Evolutionary conservation across 2,329 filamentous ascomycete genomes (phyloP).

Genomic region (Venturia oleaginea): DNA sequence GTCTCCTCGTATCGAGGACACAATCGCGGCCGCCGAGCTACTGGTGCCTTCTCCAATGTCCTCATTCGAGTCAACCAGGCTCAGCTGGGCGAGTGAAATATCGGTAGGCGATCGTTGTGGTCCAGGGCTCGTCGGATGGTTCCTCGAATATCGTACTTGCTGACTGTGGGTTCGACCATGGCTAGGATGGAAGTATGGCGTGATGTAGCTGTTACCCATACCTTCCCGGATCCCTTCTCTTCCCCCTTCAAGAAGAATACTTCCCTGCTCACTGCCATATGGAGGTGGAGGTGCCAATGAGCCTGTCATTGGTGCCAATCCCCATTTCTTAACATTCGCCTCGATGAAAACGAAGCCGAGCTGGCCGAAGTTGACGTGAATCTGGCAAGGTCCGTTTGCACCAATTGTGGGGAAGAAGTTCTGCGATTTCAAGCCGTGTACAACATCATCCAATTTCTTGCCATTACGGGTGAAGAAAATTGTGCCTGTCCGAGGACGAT

Average conservation of each 20-base stretch:
- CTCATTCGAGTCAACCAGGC: conserved; percentile 53
- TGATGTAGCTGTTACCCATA: conserved; percentile 33
- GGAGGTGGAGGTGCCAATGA: conserved; percentile 91
- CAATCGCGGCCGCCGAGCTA: conserved; percentile 20
- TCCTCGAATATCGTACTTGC: conserved; percentile 53
- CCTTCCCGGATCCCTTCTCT: conserved; percentile 44
- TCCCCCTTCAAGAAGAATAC: conserved; percentile 85
- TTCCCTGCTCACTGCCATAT: conserved; percentile 94
- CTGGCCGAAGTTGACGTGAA: conserved; percentile 97
- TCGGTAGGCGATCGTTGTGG: conserved; percentile 88
- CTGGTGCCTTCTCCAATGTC: conserved; percentile 68
- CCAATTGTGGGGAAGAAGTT: conserved; percentile 99
- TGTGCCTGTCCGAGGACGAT: conserved; percentile 85
- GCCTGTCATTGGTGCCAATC: conserved; percentile 88
- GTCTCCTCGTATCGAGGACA: conserved; percentile 23
- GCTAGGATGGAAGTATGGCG: conserved; percentile 24
- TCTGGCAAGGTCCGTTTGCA: conserved; percentile 81
- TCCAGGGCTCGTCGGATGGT: conserved; percentile 72
- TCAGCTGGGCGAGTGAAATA: conserved; percentile 83
- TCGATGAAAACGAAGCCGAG: conserved; percentile 98
- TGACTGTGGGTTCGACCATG: conserved; percentile 70
- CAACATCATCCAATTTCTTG: conserved; percentile 91
- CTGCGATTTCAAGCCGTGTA: conserved; percentile 82
- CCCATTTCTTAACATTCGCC: conserved; percentile 99
- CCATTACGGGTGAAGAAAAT: conserved; percentile 98